Base-by-base conservation (phyloP, 495 filamentous ascomycete genomes). In the Cenococcum geophilum region DNA sequence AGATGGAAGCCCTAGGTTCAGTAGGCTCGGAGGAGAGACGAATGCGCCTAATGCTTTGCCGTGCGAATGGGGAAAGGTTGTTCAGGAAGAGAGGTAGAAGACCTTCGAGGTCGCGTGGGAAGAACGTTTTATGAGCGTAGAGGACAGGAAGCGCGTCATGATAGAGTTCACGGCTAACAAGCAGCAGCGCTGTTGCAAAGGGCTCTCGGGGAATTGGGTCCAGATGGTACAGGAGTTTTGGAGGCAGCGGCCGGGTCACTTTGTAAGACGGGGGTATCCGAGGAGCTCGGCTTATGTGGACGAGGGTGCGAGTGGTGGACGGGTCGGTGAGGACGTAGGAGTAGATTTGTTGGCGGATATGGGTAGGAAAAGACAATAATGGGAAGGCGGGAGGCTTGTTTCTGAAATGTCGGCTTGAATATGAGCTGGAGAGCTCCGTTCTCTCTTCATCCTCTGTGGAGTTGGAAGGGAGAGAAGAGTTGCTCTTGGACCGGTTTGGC, bases 101-200 rank as follows among this genome's bases (percentile, higher is more conserved):
- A 22, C 57, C 60, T 47, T 57, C 60, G 14, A 58, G 22, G 27
- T 67, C 60, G 27, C 22, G 12, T 0, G 45, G 65, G 12, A 12
- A 21, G 48, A 67, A 67, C n/a, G 25, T 67, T 35, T 43, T 54
- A 21, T 50, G 14, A 5, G 16, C 3, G 49, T 68, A 68, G 6
- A 68, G 62, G 34, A 65, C 27, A 0, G 65, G 58, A 9, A 65
- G 47, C 25, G 65, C 65, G 57, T 68, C 65, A 27, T 53, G 21
- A 20, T 68, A 68, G 23, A 65, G 59, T 4, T 45, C 36, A 4
- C 45, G 43, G 34, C 50, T 59, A 1, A 35, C 54, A 5, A 20
- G 40, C 4, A 68, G 55, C 2, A 68, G 32, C 9, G 57, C n/a
- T 8, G 58, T 57, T 5, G 34, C 37, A 5, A 66, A 58, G 16